Conservation (phyloP, 2,329 filamentous ascomycete species). For the Teratosphaeria viscida region DNA sequence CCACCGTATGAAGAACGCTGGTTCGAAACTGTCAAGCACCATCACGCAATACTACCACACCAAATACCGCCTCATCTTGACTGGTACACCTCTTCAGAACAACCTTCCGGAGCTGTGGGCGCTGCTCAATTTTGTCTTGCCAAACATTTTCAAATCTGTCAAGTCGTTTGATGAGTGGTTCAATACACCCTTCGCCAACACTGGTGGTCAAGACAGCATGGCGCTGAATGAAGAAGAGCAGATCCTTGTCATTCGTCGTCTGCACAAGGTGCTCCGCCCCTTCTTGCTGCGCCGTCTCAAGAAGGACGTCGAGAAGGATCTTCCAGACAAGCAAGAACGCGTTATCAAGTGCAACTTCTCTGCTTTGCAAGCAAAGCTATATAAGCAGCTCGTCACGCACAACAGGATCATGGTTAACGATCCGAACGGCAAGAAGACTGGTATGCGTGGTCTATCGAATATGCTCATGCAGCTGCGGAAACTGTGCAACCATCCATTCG, state of each 20-base stretch:
- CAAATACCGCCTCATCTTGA: slow-evolving; percentile 90
- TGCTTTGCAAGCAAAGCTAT: slow-evolving; percentile 80
- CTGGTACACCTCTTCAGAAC: slow-evolving; percentile 93
- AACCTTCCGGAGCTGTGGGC: slow-evolving; percentile 95
- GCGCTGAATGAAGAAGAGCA: slow-evolving; percentile 99
- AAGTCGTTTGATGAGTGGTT: slow-evolving; percentile 99
- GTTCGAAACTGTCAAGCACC: slow-evolving; percentile 90
- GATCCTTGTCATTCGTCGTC: slow-evolving; percentile 90
- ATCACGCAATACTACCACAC: slow-evolving; percentile 93
- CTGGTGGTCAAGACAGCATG: slow-evolving; percentile 96
- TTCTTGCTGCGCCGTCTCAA: slow-evolving; percentile 97
- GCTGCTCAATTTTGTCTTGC: slow-evolving; percentile 94
- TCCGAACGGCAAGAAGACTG: slow-evolving; percentile 89
- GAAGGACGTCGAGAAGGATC: slow-evolving; percentile 98
- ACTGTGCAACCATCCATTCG: slow-evolving; percentile 97
- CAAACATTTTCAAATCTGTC: slow-evolving; percentile 97
- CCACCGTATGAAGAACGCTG: slow-evolving; percentile 98
- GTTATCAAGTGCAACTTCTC: slow-evolving; percentile 99
- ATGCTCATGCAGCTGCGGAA: slow-evolving; percentile 99
- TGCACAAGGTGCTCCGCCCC: slow-evolving; percentile 93
- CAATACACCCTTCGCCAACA: slow-evolving; percentile 98
- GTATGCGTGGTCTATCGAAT: slow-evolving; percentile 89
- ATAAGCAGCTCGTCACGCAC: slow-evolving; percentile 95
- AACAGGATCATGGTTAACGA: slow-evolving; percentile 92
- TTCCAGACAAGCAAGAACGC: slow-evolving; percentile 97